Evolutionary conservation across 1,284 basidiomycete species (phyloP).

Genomic region (Apiotrichum gamsii): DNA sequence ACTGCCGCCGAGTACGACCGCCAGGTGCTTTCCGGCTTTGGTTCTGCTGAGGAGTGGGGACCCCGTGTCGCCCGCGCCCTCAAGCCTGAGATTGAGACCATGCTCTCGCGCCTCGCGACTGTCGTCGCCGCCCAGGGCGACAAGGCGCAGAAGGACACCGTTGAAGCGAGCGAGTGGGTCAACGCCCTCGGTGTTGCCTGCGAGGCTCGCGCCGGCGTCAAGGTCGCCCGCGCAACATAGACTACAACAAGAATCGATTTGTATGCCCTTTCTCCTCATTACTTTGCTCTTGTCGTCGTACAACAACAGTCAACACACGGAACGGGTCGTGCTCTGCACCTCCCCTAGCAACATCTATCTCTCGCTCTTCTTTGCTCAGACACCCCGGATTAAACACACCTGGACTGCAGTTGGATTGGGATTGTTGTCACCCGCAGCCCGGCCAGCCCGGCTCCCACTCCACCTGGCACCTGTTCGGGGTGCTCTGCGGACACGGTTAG

Average conservation of each 20-base stretch:
- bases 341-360: too few species aligned
- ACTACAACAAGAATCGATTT: background rate
- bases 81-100: conserved; percentile 43
- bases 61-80: conserved; percentile 39
- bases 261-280: background rate
- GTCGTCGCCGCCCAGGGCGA: conserved; percentile 12
- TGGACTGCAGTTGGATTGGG: too few species aligned
- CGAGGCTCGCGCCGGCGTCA: conserved; percentile 39
- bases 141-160: conserved; percentile 16
- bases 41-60: conserved; percentile 45
- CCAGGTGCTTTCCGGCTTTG: conserved; percentile 43
- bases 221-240: conserved; percentile 21
- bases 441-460: too few species aligned
- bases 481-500: too few species aligned
- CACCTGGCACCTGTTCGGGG: too few species aligned
- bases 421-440: too few species aligned
- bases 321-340: too few species aligned
- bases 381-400: too few species aligned
- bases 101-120: conserved; percentile 21
- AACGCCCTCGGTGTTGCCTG: conserved; percentile 38
- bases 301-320: too few species aligned
- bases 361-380: background rate
- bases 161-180: conserved; percentile 40
- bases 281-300: too few species aligned
- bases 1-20: conserved; percentile 41